Conservation (phyloP, 2,329 filamentous ascomycete genomes). For the Penicillium hordei region DNA sequence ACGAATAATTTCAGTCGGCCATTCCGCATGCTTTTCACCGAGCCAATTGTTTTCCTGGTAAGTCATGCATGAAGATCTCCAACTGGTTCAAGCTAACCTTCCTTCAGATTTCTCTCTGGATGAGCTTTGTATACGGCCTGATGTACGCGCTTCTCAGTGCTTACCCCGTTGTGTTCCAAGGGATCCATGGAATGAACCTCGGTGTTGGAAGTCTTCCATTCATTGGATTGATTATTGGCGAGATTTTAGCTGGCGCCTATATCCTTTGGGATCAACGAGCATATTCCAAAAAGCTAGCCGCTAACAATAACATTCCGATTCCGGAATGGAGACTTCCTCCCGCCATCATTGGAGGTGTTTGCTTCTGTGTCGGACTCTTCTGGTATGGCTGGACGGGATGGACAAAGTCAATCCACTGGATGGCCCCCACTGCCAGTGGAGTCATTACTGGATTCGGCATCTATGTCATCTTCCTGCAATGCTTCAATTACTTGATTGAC, state of each 20-base stretch:
- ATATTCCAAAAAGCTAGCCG: constrained; percentile 33
- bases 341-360: constrained; percentile 31
- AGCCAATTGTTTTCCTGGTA: constrained; percentile 41
- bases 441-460: constrained; percentile 35
- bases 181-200: constrained; percentile 32
- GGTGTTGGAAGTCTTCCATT: constrained; percentile 34
- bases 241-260: constrained; percentile 29
- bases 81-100: background rate
- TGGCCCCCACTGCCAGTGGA: constrained; percentile 37
- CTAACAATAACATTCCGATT: constrained; percentile 31
- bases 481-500: constrained; percentile 42
- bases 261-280: constrained; percentile 26
- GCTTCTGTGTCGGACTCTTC: constrained; percentile 39
- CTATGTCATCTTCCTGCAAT: constrained; percentile 35
- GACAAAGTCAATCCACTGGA: constrained; percentile 36
- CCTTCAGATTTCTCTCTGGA: constrained; percentile 29
- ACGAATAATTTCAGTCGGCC: constrained; percentile 51
- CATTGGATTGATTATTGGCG: constrained; percentile 32
- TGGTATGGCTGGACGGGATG: constrained; percentile 41
- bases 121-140: constrained; percentile 36
- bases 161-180: constrained; percentile 32
- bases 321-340: constrained; percentile 38
- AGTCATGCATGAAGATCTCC: background rate
- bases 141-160: constrained; percentile 33
- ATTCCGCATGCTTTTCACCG: constrained; percentile 41